These are phyloP conservation scores for Podaxis carcinomalis DNA, from an alignment of 768 basidiomycete species.

Conservation along the genomic window DNA sequence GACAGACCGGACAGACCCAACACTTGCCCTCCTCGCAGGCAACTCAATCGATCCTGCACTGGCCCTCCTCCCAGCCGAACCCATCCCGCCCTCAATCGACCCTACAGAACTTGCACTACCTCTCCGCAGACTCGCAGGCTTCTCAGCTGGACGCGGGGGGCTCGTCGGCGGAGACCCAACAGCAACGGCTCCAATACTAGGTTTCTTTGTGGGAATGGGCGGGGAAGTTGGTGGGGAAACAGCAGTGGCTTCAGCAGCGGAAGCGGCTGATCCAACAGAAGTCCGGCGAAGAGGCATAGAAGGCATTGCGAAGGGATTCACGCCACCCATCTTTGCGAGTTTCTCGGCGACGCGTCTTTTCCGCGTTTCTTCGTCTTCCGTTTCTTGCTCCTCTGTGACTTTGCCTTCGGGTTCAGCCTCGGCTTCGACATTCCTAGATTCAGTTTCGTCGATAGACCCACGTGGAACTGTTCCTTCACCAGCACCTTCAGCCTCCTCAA, in stretches of 20 bases:
- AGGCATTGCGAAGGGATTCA: conserved; percentile 51
- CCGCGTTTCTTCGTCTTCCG: conserved; percentile 48
- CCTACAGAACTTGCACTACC: not conserved
- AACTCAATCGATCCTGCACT: not conserved
- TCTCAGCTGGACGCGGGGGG: conserved; percentile 1
- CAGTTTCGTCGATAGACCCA: not conserved
- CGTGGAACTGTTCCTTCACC: too few species aligned
- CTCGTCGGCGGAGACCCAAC: not conserved
- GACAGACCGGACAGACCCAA: conserved; percentile 1
- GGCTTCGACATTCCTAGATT: not conserved
- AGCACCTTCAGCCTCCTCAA: not conserved
- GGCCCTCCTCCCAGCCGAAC: not conserved
- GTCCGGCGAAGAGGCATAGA: conserved; percentile 19
- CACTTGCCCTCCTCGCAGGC: not conserved
- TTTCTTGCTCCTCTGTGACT: not conserved
- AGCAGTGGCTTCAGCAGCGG: not conserved
- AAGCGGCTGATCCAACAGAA: conserved; percentile 14
- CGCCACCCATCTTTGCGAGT: conserved; percentile 64
- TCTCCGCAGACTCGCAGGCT: not conserved
- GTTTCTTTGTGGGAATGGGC: not conserved
- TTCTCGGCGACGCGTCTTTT: conserved; percentile 58
- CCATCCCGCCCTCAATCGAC: not conserved
- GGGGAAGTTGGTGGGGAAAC: conserved; percentile 6
- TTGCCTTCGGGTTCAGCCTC: not conserved
- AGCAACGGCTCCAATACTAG: not conserved